Conservation (phyloP, 192 early-diverging fungal genomes). For the Blastocladiella britannica region DNA sequence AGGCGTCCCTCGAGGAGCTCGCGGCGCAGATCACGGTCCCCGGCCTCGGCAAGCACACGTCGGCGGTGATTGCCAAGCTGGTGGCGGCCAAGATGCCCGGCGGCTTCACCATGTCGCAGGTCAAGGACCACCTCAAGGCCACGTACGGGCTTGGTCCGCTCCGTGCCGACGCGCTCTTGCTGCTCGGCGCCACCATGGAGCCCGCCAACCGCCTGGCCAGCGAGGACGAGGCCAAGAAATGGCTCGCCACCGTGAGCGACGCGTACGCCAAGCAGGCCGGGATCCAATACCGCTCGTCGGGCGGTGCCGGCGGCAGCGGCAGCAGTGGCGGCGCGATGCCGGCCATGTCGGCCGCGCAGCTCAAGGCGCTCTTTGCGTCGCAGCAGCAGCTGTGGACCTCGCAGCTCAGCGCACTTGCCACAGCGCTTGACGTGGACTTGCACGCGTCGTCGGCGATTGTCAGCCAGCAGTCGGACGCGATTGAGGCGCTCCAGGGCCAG, state of each 20-base stretch:
- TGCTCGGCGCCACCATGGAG: conserved; percentile 64
- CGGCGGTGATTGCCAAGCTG: conserved; percentile 53
- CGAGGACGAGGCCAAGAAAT: conserved; percentile 54
- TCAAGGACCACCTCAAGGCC: conserved; percentile 46
- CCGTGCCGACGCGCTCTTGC: conserved; percentile 48
- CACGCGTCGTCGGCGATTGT: conserved; percentile 20
- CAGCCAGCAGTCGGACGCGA: conserved; percentile 40
- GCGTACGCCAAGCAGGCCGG: conserved; percentile 48
- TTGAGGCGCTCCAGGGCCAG: conserved; percentile 54
- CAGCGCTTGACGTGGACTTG: conserved; percentile 31
- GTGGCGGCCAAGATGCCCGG: conserved; percentile 78
- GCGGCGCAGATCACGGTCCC: conserved; percentile 34
- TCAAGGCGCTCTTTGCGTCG: conserved; percentile 51
- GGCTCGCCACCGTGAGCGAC: conserved; percentile 51
- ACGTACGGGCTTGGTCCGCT: conserved; percentile 55
- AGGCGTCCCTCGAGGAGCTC: conserved; percentile 64
- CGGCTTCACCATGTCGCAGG: conserved; percentile 58
- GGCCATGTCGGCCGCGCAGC: conserved; percentile 71
- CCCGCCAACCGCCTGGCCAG: conserved; percentile 51
- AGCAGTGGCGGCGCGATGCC: conserved; percentile 31
- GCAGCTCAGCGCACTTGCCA: conserved; percentile 55
- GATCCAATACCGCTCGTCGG: conserved; percentile 32
- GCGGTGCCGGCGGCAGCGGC: conserved; percentile 23
- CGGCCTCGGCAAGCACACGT: conserved; percentile 59
- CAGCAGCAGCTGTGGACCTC: conserved; percentile 44